phyloP scores from a whole-genome alignment of 2,329 filamentous ascomycete genomes.

The Catunica adiposa region DNA sequence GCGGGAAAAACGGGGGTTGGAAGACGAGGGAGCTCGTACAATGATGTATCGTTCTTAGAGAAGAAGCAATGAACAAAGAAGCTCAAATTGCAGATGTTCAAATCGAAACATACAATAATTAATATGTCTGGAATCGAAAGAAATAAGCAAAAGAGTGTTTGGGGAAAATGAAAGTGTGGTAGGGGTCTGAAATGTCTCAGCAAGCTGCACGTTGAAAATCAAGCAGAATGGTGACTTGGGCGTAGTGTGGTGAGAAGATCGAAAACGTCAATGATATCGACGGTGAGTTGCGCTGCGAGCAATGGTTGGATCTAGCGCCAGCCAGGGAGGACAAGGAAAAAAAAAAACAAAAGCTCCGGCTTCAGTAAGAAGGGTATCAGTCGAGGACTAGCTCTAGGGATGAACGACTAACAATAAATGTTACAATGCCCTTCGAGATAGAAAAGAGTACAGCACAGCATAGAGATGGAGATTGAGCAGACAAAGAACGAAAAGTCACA shows the following conservation, averaged over 20 bases:
- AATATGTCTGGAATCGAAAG: neutral
- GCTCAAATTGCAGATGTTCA: neutral
- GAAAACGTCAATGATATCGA: neutral
- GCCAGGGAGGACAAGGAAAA: neutral
- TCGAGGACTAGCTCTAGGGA: too few relatives aligned
- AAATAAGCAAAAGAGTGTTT: neutral
- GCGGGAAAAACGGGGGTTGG: neutral
- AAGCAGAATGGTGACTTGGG: neutral
- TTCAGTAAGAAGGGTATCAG: neutral
- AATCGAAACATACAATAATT: neutral
- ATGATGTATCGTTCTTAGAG: neutral
- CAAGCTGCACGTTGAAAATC: neutral
- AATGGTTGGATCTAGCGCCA: too few relatives aligned
- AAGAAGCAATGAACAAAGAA: neutral
- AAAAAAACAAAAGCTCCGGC: neutral
- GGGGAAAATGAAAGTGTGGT: too few relatives aligned
- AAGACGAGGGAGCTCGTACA: neutral
- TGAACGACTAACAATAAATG: too few relatives aligned
- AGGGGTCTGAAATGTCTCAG: neutral
- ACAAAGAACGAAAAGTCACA: conserved; percentile 8
- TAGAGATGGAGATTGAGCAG: too few relatives aligned
- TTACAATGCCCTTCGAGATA: too few relatives aligned
- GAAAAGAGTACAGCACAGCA: too few relatives aligned
- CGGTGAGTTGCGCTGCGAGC: neutral
- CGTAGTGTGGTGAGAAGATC: neutral